Percentiles rank a stretch among this genome's conserved stretches.
Conservation (phyloP, 352 stramenopile species). For the Phytophthora capsici region DNA sequence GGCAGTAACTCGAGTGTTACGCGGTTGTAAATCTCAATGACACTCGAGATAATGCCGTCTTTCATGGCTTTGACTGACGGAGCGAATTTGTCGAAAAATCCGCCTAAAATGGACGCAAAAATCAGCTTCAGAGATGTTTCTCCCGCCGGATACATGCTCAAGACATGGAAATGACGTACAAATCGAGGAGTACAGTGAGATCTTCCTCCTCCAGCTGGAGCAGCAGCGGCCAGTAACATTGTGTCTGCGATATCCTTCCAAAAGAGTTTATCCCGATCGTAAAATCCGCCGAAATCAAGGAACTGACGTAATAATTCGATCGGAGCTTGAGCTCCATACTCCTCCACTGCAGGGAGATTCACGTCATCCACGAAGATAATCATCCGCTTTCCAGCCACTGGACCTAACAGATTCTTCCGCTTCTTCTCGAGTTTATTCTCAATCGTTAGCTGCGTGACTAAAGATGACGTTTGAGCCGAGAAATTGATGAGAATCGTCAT, state of each 20-base stretch:
- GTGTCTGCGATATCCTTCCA: conserved; percentile 97
- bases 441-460: conserved; percentile 91
- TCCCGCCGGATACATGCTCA: conserved; percentile 93
- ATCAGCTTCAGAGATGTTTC: conserved; percentile 92
- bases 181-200: conserved; percentile 92
- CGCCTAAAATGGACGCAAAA: conserved; percentile 93
- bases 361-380: conserved; percentile 97
- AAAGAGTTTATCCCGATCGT: conserved; percentile 97
- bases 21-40: conserved; percentile 95
- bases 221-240: conserved; percentile 90
- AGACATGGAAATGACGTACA: conserved; percentile 95
- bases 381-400: conserved; percentile 87
- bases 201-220: conserved; percentile 89
- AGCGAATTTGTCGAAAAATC: conserved; percentile 92
- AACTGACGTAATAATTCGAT: conserved; percentile 96
- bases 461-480: conserved; percentile 89
- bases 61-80: conserved; percentile 82
- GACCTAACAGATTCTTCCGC: conserved; percentile 93
- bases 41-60: conserved; percentile 84
- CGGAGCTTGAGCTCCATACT: conserved; percentile 94
- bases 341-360: conserved; percentile 94
- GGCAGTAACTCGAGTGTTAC: conserved; percentile 93
- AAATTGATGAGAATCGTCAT: conserved; percentile 92
- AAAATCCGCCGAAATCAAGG: conserved; percentile 95
- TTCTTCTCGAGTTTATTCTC: conserved; percentile 96